Evolutionary conservation across 225 moss, liverwort and hornwort genomes (phyloP).

Genomic region (Thuidium tamariscinum): DNA sequence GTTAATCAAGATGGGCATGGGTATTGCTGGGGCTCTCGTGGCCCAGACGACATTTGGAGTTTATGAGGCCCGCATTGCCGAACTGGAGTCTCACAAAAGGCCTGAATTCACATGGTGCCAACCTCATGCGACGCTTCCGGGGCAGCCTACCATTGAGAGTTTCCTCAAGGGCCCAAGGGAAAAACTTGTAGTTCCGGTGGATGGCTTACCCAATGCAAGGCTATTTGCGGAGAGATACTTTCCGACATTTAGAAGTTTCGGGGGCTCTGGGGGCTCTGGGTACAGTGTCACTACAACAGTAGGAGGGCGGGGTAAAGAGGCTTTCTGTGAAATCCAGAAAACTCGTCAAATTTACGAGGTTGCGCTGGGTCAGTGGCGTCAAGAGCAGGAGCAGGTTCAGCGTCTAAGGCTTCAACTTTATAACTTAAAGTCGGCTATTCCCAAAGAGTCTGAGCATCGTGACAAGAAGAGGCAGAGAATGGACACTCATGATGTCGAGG

Average conservation of each 20-base stretch:
- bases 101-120: neutral
- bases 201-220: neutral
- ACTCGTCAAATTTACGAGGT: neutral
- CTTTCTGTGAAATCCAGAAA: neutral
- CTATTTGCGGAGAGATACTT: neutral
- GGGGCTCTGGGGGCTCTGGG: neutral
- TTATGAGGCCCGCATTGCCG: neutral
- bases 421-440: neutral
- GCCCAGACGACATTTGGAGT: neutral
- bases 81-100: neutral
- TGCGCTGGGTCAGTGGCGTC: neutral
- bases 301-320: neutral
- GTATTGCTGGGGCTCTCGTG: neutral
- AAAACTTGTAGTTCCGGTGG: neutral
- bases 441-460: neutral
- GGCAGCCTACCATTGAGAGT: neutral
- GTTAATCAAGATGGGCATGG: neutral
- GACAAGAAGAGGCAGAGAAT: neutral
- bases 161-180: neutral
- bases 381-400: neutral
- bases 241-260: neutral
- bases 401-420: neutral
- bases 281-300: neutral
- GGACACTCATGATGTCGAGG: neutral
- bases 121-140: neutral